phyloP scores from a whole-genome alignment of 768 basidiomycete genomes.

The Chalciporus chontae region DNA sequence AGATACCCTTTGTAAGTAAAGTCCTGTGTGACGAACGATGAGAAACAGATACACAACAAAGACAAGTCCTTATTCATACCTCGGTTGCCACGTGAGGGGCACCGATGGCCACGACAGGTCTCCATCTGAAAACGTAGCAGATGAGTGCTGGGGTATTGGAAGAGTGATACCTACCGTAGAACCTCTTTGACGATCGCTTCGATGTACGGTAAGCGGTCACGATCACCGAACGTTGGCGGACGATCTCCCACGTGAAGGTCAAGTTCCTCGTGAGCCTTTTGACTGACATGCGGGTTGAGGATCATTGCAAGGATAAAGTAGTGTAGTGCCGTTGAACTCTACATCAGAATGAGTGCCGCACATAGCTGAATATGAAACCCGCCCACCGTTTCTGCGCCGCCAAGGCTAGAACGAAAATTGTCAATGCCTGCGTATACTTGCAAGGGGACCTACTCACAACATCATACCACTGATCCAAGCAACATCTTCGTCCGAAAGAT shows the following conservation, averaged over 20 bases:
- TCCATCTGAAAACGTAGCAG: slow-evolving; percentile 1
- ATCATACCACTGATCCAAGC: slow-evolving; percentile 9
- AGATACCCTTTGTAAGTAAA: slow-evolving; percentile 1
- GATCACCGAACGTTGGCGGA: slow-evolving; percentile 7
- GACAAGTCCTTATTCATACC: neutral
- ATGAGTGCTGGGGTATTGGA: neutral
- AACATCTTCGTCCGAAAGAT: slow-evolving; percentile 8
- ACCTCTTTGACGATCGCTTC: slow-evolving; percentile 9
- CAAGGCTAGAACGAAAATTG: neutral
- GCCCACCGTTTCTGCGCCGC: slow-evolving; percentile 5
- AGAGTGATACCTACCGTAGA: neutral
- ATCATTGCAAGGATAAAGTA: slow-evolving; percentile 7
- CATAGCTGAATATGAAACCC: too few relatives aligned
- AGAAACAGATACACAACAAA: neutral
- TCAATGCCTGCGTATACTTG: too few relatives aligned
- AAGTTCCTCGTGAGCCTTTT: slow-evolving; percentile 6
- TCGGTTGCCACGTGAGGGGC: slow-evolving; percentile 5
- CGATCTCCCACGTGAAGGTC: slow-evolving; percentile 2
- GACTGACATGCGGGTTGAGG: slow-evolving; percentile 2
- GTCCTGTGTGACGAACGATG: neutral
- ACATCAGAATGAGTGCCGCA: neutral
- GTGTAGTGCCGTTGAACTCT: slow-evolving; percentile 8
- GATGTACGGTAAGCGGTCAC: slow-evolving; percentile 7
- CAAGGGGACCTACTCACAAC: neutral
- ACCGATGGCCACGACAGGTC: slow-evolving; percentile 4